A percentile compares a stretch with the other conserved stretches of the same genome.
Evolutionary conservation across 1,284 basidiomycete species (phyloP).

Genomic region (Boletus hoseneyae): DNA sequence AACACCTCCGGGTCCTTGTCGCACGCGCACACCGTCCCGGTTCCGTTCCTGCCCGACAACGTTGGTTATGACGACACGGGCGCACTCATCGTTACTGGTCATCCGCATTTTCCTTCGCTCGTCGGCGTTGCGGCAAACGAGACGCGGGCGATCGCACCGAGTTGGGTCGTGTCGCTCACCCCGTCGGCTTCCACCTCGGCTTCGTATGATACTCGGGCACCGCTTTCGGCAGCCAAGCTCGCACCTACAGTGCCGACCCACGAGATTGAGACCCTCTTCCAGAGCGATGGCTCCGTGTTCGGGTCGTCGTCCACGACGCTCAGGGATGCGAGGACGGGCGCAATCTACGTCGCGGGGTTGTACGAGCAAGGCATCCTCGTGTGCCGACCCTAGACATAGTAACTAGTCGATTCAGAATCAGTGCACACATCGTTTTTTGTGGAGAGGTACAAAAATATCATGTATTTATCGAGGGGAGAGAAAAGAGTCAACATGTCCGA

Average conservation of each 20-base stretch:
- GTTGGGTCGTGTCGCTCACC: conserved; percentile 52
- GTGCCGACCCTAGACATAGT: conserved; percentile 33
- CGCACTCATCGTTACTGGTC: conserved; percentile 56
- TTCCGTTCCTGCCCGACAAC: conserved; percentile 65
- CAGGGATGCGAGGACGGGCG: conserved; percentile 44
- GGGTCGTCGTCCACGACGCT: conserved; percentile 49
- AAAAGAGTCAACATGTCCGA: background rate
- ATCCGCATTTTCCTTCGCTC: conserved; percentile 57
- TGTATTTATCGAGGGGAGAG: conserved; percentile 9
- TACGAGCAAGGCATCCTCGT: conserved; percentile 55
- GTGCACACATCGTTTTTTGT: too few species aligned
- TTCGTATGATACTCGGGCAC: conserved; percentile 42
- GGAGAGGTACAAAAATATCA: conserved; percentile 14
- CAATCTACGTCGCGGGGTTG: conserved; percentile 52
- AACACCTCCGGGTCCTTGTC: conserved; percentile 22
- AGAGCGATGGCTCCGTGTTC: conserved; percentile 58
- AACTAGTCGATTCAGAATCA: too few species aligned
- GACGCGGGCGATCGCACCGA: conserved; percentile 39
- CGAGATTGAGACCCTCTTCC: conserved; percentile 56
- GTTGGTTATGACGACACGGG: conserved; percentile 47
- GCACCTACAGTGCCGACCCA: conserved; percentile 32
- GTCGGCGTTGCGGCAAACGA: conserved; percentile 43
- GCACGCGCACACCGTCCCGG: conserved; percentile 37
- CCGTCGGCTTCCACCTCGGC: background rate
- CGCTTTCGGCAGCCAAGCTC: conserved; percentile 42